A percentile compares a stretch with the other conserved stretches of the same genome.
Conservation (phyloP, 495 filamentous ascomycete genomes). For the Talaromyces thailandensis region DNA sequence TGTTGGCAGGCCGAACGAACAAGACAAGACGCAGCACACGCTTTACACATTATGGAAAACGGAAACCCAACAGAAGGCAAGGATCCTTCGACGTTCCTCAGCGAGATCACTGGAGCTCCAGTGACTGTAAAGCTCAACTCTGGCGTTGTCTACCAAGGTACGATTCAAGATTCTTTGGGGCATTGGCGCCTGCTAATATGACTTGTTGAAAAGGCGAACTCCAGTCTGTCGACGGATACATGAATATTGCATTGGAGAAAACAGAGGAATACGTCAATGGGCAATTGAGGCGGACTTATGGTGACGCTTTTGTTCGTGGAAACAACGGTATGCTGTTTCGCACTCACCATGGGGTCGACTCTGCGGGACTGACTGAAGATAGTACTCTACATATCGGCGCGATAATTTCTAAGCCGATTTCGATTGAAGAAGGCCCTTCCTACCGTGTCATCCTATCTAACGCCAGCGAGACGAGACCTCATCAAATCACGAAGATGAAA, state of each 20-base stretch:
- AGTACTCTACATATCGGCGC: slow-evolving; percentile 36
- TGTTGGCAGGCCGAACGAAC: not conserved
- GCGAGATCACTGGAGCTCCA: slow-evolving; percentile 82
- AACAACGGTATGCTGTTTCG: slow-evolving; percentile 68
- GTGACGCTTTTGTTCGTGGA: slow-evolving; percentile 91
- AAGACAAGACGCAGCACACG: not conserved
- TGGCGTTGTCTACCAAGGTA: slow-evolving; percentile 92
- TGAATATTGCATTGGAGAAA: slow-evolving; percentile 97
- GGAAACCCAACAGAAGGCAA: slow-evolving; percentile 57
- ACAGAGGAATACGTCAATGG: slow-evolving; percentile 87
- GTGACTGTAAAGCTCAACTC: slow-evolving; percentile 96
- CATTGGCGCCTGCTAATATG: slow-evolving; percentile 6
- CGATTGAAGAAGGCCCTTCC: not conserved
- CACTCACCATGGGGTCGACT: not conserved
- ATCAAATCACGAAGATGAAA: not conserved
- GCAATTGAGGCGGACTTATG: slow-evolving; percentile 68
- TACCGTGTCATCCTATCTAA: not conserved
- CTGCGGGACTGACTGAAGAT: not conserved
- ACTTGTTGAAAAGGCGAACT: slow-evolving; percentile 56
- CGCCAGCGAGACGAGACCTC: not conserved
- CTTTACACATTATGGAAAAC: slow-evolving; percentile 57
- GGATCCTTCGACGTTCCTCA: slow-evolving; percentile 84
- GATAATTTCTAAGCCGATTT: slow-evolving; percentile 9
- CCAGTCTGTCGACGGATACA: slow-evolving; percentile 97
- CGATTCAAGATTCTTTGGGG: not conserved